phyloP scores from a whole-genome alignment of 164 flowering plant genomes.

The Taxillus chinensis region DNA sequence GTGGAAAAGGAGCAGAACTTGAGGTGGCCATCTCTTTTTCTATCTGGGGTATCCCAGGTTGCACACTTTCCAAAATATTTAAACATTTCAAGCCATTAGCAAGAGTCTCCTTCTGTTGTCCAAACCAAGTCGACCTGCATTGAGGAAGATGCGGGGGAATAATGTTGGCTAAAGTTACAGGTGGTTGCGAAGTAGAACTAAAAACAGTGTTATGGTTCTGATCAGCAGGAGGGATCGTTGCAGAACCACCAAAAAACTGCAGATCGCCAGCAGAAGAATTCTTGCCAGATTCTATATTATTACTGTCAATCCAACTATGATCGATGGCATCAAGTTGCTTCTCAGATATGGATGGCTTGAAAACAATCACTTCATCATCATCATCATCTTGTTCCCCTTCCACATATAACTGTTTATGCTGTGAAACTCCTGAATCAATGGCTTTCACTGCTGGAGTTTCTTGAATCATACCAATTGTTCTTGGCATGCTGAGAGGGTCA shows the following conservation, averaged over 20 bases:
- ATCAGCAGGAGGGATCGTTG: slow-evolving; percentile 22
- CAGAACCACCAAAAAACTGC: slow-evolving; percentile 15
- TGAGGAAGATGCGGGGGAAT: slow-evolving; percentile 25
- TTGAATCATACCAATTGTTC: slow-evolving; percentile 15
- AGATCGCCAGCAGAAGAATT: slow-evolving; percentile 22
- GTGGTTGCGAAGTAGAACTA: slow-evolving; percentile 14
- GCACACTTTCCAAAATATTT: slow-evolving; percentile 46
- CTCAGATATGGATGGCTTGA: slow-evolving; percentile 60
- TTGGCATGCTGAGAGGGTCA: slow-evolving; percentile 11
- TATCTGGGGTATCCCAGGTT: slow-evolving; percentile 17
- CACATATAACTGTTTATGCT: not conserved
- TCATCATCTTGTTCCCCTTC: slow-evolving; percentile 75
- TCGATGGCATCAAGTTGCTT: slow-evolving; percentile 27
- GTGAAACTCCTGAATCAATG: slow-evolving; percentile 9
- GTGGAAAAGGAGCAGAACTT: slow-evolving; percentile 15
- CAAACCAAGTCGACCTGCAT: slow-evolving; percentile 34
- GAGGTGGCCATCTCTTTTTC: slow-evolving; percentile 19
- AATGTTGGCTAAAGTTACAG: slow-evolving; percentile 20
- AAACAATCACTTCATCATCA: slow-evolving; percentile 91
- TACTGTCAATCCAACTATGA: slow-evolving; percentile 21
- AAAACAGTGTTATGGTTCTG: slow-evolving; percentile 18
- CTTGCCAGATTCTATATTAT: slow-evolving; percentile 21
- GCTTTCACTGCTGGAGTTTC: slow-evolving; percentile 20
- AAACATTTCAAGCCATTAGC: slow-evolving; percentile 39
- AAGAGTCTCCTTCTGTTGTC: slow-evolving; percentile 34